These are phyloP conservation scores for Alternaria alternata DNA, from an alignment of 2,329 filamentous ascomycete genomes.

Conservation along the genomic window DNA sequence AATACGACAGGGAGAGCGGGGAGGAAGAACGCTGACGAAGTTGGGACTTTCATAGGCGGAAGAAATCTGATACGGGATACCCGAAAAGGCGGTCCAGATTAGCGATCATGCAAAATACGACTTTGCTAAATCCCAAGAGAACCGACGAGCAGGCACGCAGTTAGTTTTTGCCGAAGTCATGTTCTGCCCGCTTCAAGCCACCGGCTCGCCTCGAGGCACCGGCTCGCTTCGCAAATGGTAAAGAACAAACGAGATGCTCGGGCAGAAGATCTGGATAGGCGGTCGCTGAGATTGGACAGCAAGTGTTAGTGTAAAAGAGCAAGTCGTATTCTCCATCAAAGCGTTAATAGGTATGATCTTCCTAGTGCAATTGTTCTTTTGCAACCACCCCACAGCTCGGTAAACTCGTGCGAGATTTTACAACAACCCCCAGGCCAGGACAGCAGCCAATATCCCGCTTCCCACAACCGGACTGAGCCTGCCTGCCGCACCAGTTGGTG, in stretches of 20 bases:
- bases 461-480: slow-evolving; percentile 26
- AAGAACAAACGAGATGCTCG: neutral
- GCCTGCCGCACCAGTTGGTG: slow-evolving; percentile 22
- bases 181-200: neutral
- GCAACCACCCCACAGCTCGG: no score
- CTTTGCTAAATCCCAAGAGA: neutral
- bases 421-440: slow-evolving; percentile 30
- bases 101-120: neutral
- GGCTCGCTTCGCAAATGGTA: neutral
- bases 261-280: neutral
- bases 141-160: neutral
- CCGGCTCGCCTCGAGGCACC: no score
- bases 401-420: neutral
- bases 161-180: no score
- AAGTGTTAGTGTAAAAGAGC: neutral
- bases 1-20: neutral
- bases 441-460: slow-evolving; percentile 26
- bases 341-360: neutral
- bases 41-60: neutral
- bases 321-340: neutral
- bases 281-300: neutral
- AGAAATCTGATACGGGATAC: neutral
- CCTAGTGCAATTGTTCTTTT: no score
- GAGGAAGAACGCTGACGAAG: neutral
- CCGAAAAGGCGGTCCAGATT: neutral